These are phyloP conservation scores for Barnettozyma pratensis DNA, from an alignment of 805 yeast genomes.

Conservation along the genomic window DNA sequence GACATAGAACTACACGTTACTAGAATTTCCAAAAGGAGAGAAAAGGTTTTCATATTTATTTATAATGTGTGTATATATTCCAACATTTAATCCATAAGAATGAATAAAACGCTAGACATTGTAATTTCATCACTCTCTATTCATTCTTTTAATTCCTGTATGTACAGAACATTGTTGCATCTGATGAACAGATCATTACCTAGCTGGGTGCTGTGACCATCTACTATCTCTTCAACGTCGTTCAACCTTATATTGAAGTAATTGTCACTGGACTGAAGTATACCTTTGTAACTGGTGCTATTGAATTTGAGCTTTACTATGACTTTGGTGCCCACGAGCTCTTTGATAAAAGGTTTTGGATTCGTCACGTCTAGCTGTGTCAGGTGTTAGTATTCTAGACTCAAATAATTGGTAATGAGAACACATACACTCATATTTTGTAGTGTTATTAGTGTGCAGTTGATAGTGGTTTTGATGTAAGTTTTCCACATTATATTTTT, in stretches of 20 bases:
- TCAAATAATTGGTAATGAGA: too few relatives aligned
- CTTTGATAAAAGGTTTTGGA: conserved; percentile 86
- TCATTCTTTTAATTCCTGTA: conserved; percentile 18
- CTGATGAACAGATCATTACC: conserved; percentile 81
- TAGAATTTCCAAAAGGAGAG: conserved; percentile 4
- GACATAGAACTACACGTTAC: neutral
- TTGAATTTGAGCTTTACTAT: conserved; percentile 87
- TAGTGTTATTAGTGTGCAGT: too few relatives aligned
- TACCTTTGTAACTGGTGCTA: conserved; percentile 81
- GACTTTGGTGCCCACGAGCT: conserved; percentile 65
- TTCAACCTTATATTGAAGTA: conserved; percentile 86
- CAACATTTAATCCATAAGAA: neutral
- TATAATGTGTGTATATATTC: conserved; percentile 6
- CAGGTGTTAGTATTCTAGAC: conserved; percentile 2
- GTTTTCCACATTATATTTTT: too few relatives aligned
- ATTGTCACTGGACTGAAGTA: conserved; percentile 73
- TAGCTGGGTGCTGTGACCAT: conserved; percentile 42
- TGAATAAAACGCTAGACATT: neutral
- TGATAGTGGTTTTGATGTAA: too few relatives aligned
- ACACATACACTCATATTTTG: conserved; percentile 2
- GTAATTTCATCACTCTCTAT: too few relatives aligned
- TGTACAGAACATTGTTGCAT: conserved; percentile 79
- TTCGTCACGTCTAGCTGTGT: conserved; percentile 52
- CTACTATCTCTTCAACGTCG: conserved; percentile 49
- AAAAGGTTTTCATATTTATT: conserved; percentile 6